Conservation (phyloP, 2,329 filamentous ascomycete genomes). For the Ascochyta viciae-villosae region DNA sequence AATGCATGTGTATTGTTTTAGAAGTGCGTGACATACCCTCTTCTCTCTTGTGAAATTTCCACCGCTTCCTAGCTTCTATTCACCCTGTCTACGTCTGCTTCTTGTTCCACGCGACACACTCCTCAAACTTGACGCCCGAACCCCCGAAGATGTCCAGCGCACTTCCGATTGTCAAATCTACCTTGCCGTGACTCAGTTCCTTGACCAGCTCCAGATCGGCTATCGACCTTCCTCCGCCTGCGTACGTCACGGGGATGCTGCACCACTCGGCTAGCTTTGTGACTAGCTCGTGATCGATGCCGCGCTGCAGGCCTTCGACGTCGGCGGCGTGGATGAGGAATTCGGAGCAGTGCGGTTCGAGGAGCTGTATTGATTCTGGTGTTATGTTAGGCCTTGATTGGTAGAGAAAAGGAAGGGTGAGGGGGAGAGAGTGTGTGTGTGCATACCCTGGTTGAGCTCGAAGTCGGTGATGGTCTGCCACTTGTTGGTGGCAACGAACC, state of each 20-base stretch:
- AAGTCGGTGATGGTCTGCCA: constrained; percentile 99
- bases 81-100: constrained; percentile 19
- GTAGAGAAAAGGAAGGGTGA: neutral
- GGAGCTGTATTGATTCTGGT: constrained; percentile 77
- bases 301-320: constrained; percentile 90
- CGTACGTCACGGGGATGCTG: constrained; percentile 92
- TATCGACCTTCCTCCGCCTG: constrained; percentile 85
- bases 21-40: neutral
- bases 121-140: constrained; percentile 81
- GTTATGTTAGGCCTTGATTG: neutral
- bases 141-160: constrained; percentile 96
- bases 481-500: constrained; percentile 99
- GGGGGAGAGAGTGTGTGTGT: too few relatives aligned
- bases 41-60: neutral
- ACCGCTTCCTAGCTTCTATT: too few relatives aligned
- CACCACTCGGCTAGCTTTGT: constrained; percentile 81
- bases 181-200: constrained; percentile 75
- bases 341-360: constrained; percentile 93
- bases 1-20: constrained; percentile 10
- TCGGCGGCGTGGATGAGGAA: constrained; percentile 98
- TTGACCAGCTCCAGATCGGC: constrained; percentile 85
- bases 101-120: constrained; percentile 87
- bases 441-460: constrained; percentile 82
- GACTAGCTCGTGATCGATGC: constrained; percentile 88
- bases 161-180: constrained; percentile 95